Evolutionary conservation across 2,329 filamentous ascomycete genomes (phyloP).

Genomic region (Zasmidium angulare): DNA sequence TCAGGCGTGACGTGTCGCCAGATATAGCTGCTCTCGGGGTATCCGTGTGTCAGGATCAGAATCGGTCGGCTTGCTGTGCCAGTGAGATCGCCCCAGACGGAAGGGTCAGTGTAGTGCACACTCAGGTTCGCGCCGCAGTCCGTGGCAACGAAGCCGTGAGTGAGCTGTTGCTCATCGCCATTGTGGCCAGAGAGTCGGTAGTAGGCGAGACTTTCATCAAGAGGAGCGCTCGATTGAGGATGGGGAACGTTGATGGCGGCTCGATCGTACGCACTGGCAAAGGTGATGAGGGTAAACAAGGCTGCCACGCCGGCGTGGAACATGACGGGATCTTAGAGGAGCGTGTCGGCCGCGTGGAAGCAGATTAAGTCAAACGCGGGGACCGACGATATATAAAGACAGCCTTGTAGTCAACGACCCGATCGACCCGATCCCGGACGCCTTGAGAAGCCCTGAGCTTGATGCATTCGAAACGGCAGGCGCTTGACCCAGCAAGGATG

Average conservation of each 20-base stretch:
- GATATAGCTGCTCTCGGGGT: slow-evolving; percentile 8
- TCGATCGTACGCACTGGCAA: neutral
- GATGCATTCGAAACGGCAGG: too few species aligned
- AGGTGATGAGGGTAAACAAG: too few species aligned
- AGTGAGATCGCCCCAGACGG: neutral
- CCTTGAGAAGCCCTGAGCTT: too few species aligned
- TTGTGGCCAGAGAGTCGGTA: slow-evolving; percentile 3
- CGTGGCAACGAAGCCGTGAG: slow-evolving; percentile 1
- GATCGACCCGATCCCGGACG: too few species aligned
- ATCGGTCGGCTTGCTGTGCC: slow-evolving; percentile 1
- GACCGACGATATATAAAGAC: too few species aligned
- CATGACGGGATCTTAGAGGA: too few species aligned
- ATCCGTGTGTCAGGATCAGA: slow-evolving; percentile 8
- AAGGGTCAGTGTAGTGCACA: slow-evolving; percentile 4
- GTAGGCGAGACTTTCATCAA: neutral
- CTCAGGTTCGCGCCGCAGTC: slow-evolving; percentile 3
- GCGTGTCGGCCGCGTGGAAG: too few species aligned
- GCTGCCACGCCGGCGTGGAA: too few species aligned
- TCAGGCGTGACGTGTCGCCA: slow-evolving; percentile 5
- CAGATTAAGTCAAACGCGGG: too few species aligned
- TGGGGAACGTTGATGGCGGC: neutral
- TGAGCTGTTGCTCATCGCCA: slow-evolving; percentile 1
- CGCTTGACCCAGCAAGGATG: too few species aligned
- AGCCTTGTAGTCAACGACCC: too few species aligned
- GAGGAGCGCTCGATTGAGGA: neutral